A percentile compares a stretch with the other conserved stretches of the same genome.
phyloP scores from a whole-genome alignment of 2,329 filamentous ascomycete genomes.

The Diplocarpon rosae region DNA sequence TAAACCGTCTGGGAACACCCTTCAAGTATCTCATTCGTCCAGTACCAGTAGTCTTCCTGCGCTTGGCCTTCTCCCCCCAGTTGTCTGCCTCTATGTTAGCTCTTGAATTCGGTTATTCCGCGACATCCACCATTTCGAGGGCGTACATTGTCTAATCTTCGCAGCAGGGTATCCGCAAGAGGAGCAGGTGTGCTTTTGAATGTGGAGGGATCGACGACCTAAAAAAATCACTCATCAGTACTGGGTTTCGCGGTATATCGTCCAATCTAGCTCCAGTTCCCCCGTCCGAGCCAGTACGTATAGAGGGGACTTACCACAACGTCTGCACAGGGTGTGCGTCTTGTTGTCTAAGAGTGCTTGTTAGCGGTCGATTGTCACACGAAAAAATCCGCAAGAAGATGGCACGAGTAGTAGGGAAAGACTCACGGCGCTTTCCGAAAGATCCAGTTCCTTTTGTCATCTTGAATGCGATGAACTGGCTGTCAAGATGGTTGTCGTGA shows the following conservation, averaged over 20 bases:
- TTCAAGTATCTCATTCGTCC: constrained; percentile 95
- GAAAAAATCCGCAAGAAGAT: background rate
- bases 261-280: background rate
- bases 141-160: constrained; percentile 98
- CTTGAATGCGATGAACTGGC: background rate
- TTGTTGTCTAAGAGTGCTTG: constrained; percentile 20
- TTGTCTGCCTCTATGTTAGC: constrained; percentile 73
- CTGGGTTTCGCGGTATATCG: background rate
- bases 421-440: constrained; percentile 25
- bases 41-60: constrained; percentile 97
- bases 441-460: constrained; percentile 25
- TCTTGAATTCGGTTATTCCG: constrained; percentile 63
- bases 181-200: constrained; percentile 98
- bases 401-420: background rate
- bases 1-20: constrained; percentile 83
- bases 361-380: too few relatives aligned
- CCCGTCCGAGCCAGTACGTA: background rate
- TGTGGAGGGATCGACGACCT: constrained; percentile 96
- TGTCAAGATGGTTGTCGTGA: background rate
- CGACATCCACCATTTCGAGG: constrained; percentile 12
- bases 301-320: constrained; percentile 26
- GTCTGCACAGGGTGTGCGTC: constrained; percentile 29
- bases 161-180: constrained; percentile 93
- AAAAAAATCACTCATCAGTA: constrained; percentile 21
- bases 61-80: constrained; percentile 99